Evolutionary conservation across 352 stramenopile species (phyloP).

Genomic region (Discostella stelligera): DNA sequence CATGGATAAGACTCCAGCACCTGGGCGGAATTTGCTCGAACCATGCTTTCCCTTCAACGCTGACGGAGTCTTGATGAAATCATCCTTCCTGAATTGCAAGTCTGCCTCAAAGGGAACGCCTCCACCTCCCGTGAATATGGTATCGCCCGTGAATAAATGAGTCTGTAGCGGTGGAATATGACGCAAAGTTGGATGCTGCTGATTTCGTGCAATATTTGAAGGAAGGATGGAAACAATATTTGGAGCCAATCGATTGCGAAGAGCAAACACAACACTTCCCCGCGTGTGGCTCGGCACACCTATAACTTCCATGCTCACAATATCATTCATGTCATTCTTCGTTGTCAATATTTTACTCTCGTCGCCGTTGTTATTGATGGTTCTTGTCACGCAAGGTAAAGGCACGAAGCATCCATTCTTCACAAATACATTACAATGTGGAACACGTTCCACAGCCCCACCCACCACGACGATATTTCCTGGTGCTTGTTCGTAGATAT

Average conservation of each 20-base stretch:
- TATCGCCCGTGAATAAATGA: slow-evolving; percentile 78
- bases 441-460: slow-evolving; percentile 66
- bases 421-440: slow-evolving; percentile 62
- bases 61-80: slow-evolving; percentile 39
- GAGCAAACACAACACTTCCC: slow-evolving; percentile 68
- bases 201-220: neutral
- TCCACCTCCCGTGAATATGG: slow-evolving; percentile 70
- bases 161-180: slow-evolving; percentile 13
- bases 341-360: neutral
- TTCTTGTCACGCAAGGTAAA: slow-evolving; percentile 28
- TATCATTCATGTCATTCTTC: slow-evolving; percentile 71
- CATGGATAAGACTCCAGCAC: slow-evolving; percentile 49
- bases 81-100: slow-evolving; percentile 54
- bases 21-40: slow-evolving; percentile 36
- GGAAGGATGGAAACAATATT: neutral
- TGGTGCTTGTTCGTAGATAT: slow-evolving; percentile 16
- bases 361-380: neutral
- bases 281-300: slow-evolving; percentile 69
- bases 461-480: slow-evolving; percentile 45
- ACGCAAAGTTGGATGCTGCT: neutral
- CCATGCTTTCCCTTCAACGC: slow-evolving; percentile 56
- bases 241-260: slow-evolving; percentile 39
- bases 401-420: slow-evolving; percentile 59
- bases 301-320: slow-evolving; percentile 71
- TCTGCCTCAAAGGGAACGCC: slow-evolving; percentile 78